phyloP scores from a whole-genome alignment of 176 grass and related monocot genomes.

The Eragrostis curvula region DNA sequence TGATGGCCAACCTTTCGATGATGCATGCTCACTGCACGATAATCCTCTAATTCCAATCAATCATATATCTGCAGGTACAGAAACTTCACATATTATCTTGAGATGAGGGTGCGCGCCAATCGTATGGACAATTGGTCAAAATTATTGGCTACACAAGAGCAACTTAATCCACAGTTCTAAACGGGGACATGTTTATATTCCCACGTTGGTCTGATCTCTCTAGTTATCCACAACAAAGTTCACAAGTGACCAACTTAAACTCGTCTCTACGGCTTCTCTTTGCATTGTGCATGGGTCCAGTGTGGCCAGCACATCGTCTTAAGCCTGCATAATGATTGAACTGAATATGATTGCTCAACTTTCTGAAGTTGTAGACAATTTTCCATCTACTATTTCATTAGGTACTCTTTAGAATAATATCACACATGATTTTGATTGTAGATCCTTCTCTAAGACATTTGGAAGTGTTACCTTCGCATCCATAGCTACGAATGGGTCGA shows the following conservation, averaged over 20 bases:
- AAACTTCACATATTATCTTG: background rate
- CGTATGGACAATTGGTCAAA: conserved; percentile 9
- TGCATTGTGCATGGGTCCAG: background rate
- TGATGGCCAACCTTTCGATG: background rate
- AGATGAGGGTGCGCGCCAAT: conserved; percentile 3
- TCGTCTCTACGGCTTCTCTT: background rate
- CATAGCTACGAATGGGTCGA: background rate
- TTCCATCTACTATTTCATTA: background rate
- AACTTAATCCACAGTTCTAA: background rate
- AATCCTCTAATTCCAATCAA: background rate
- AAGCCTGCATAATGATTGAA: background rate
- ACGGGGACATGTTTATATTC: background rate
- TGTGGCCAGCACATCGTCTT: background rate
- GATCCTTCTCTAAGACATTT: too few species aligned
- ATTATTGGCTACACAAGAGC: background rate
- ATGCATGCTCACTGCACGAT: background rate
- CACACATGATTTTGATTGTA: too few species aligned
- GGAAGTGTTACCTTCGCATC: background rate
- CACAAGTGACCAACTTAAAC: background rate
- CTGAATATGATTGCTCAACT: background rate
- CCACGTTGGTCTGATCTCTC: background rate
- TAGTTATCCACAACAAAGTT: background rate
- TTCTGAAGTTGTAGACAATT: too few species aligned
- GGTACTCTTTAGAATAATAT: background rate
- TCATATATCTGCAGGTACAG: background rate